Percentiles rank a stretch among this genome's conserved stretches.
Evolutionary conservation across 176 grass and related monocot genomes (phyloP).

Genomic region (Canna indica): DNA sequence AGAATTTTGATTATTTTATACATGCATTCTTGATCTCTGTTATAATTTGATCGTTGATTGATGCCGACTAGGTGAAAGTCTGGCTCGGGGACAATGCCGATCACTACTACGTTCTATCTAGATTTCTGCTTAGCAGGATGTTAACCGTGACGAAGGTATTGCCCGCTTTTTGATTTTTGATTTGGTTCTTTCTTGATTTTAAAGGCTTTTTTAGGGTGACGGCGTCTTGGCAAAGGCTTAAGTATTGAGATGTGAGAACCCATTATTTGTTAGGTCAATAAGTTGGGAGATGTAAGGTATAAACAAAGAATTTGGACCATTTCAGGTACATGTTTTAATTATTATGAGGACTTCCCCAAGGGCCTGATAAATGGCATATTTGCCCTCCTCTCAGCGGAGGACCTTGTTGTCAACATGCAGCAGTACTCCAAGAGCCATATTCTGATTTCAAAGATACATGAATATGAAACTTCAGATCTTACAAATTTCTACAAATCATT

Average conservation of each 20-base stretch:
- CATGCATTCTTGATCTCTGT: not conserved
- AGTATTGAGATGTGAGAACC: not conserved
- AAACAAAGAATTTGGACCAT: too few relatives aligned
- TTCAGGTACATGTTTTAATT: too few relatives aligned
- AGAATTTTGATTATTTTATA: not conserved
- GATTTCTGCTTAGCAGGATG: conserved; percentile 95
- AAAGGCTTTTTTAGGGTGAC: not conserved
- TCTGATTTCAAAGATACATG: too few relatives aligned
- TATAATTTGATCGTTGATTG: not conserved
- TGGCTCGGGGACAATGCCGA: conserved; percentile 98
- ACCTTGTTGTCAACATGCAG: too few relatives aligned
- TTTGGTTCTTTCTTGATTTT: not conserved
- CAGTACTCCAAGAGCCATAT: too few relatives aligned
- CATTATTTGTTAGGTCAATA: not conserved
- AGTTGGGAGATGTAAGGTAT: too few relatives aligned
- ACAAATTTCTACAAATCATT: too few relatives aligned
- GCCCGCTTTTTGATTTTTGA: not conserved
- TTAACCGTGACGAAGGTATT: conserved; percentile 88
- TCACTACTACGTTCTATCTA: conserved; percentile 90
- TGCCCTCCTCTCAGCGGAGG: too few relatives aligned
- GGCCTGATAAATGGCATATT: too few relatives aligned
- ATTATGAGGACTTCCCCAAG: too few relatives aligned
- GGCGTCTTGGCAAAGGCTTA: not conserved
- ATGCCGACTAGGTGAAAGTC: conserved; percentile 52
- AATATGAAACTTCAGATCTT: too few relatives aligned